Percentiles rank a stretch among this genome's conserved stretches.
These are phyloP conservation scores for Hibiscus mutabilis DNA, from an alignment of 345 rosid species.

Conservation along the genomic window DNA sequence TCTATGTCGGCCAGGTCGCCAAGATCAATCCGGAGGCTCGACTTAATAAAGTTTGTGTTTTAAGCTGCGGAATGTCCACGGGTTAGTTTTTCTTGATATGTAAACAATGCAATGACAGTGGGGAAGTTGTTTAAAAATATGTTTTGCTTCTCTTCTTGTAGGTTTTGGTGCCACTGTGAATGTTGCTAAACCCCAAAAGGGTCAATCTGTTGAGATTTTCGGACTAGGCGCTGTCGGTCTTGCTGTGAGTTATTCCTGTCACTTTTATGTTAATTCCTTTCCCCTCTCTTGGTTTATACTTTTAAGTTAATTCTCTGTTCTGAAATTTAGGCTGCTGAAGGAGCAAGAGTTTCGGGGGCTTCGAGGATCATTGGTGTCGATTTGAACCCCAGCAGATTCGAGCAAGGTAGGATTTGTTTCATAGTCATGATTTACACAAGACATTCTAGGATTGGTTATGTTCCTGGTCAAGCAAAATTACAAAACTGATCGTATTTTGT, in stretches of 20 bases:
- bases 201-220: slow-evolving; percentile 56
- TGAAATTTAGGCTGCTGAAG: slow-evolving; percentile 58
- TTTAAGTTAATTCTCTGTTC: neutral
- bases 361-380: slow-evolving; percentile 72
- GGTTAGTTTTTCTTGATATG: slow-evolving; percentile 19
- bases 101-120: neutral
- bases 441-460: neutral
- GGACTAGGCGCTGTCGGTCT: slow-evolving; percentile 82
- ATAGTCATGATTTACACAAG: neutral
- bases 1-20: slow-evolving; percentile 61
- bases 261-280: neutral
- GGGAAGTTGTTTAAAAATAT: neutral
- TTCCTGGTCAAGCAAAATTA: neutral
- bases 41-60: slow-evolving; percentile 68
- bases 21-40: slow-evolving; percentile 74
- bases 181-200: slow-evolving; percentile 68
- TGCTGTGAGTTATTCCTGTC: slow-evolving; percentile 30
- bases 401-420: slow-evolving; percentile 25
- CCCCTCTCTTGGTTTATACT: neutral
- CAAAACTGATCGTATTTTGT: neutral
- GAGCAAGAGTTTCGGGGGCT: slow-evolving; percentile 69
- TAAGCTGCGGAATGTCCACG: slow-evolving; percentile 73
- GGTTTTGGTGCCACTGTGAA: slow-evolving; percentile 72
- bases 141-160: slow-evolving; percentile 11
- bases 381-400: slow-evolving; percentile 51